Base-by-base conservation (phyloP, 2,329 filamentous ascomycete genomes). In the Mariannaea sp. region DNA sequence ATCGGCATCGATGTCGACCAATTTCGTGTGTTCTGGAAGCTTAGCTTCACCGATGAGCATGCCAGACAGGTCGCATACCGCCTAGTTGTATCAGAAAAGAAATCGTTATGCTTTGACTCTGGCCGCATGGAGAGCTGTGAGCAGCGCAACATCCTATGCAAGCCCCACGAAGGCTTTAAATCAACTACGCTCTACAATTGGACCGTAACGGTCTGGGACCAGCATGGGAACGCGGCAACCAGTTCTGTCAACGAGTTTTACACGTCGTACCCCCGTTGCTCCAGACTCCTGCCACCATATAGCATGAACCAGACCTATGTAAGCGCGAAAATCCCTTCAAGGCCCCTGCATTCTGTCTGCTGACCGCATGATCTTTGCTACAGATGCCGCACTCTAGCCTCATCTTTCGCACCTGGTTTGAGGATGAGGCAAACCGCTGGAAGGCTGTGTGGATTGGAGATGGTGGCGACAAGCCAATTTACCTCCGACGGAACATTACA, bases 231-330 rank as follows among this genome's bases (percentile, higher is more conserved):
- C 7, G 26, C 54, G n/a, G 58, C 58, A 1, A 59, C 53, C 6
- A 70, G 70, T 39, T 35, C 55, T 0, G 19, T 61, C 13, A 70
- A 73, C 24, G 67, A 71, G 40, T 73, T 75, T 50, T 75, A 73
- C 57, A 73, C 71, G 1, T 69, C 72, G 3, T 75, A 75, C 30
- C 70, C 72, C 9, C 62, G 70, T 40, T 66, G 49, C 2, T 68
- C 65, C 7, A 66, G 62, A 40, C 57, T 73, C 13, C 51, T 74
- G 13, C 73, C 72, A 7, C 72, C 71, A 1, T 74, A 71, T 42
- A 74, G 71, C 56, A 74, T 75, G 71, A 75, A 74, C 44, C 71
- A 75, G 46, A 73, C 68, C 14, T 74, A 75, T 54, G 65, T 66
- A 50, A 43, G 41, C 20, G 9, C 22, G 17, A 19, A 7, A 29